A percentile compares a stretch with the other conserved stretches of the same genome.
Conservation (phyloP, 1,139 yeast genomes). For the Scheffersomyces titani region DNA sequence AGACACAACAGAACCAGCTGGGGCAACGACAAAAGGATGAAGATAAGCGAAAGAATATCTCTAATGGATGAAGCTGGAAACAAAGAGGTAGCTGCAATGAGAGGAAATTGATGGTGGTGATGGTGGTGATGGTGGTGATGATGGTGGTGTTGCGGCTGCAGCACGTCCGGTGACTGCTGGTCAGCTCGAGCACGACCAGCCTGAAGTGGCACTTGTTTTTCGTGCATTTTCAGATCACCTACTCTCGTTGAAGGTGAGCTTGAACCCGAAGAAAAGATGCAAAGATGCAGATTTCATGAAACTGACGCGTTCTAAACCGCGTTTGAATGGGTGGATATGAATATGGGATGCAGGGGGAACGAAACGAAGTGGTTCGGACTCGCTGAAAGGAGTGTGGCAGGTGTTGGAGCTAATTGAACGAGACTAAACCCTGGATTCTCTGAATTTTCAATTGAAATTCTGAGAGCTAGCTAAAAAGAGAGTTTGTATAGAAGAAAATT, state of each 20-base stretch:
- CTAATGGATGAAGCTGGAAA: constrained; percentile 37
- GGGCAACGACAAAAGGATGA: constrained; percentile 44
- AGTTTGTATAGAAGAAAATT: constrained; percentile 1
- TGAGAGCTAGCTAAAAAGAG: not conserved
- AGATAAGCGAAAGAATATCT: constrained; percentile 46
- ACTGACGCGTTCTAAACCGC: not conserved
- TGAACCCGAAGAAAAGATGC: not conserved
- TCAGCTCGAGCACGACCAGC: not conserved
- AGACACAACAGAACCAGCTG: constrained; percentile 39
- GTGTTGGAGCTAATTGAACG: not conserved
- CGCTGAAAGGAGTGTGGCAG: not conserved
- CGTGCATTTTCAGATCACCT: not conserved
- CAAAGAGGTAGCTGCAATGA: constrained; percentile 8
- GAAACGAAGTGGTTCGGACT: not conserved
- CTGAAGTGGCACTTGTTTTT: not conserved
- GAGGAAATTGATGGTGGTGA: constrained; percentile 10
- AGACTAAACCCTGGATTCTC: not conserved
- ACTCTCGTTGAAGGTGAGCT: not conserved
- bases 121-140: constrained; percentile 10
- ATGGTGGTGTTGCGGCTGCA: constrained; percentile 3
- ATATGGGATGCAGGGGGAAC: not conserved
- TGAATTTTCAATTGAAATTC: not conserved
- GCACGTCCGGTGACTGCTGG: not conserved
- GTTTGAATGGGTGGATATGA: not conserved
- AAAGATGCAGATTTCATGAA: not conserved